Base-by-base conservation (phyloP, 768 basidiomycete species). In the Asterophora parasitica region DNA sequence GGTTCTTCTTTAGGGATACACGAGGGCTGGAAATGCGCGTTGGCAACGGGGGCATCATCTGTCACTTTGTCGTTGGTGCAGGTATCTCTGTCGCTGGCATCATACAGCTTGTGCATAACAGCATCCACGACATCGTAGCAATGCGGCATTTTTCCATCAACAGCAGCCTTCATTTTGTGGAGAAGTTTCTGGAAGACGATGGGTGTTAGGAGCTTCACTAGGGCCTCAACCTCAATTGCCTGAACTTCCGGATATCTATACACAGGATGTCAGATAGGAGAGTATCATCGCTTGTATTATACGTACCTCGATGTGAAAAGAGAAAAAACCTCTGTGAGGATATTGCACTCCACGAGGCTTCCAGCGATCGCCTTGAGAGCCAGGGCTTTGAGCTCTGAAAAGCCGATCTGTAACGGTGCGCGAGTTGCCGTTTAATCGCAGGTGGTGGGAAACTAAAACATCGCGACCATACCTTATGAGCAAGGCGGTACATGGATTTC, bases 401-500 rank as follows among this genome's bases (percentile, higher is more conserved):
- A 35, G 4, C 52, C 60, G 6, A 61, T 46, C 62, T 65, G 13
- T 7, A 12, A 23, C 23, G 23, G 6, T 23, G 33, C 7, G 23
- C 3, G 9, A 31, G 30, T n/a, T 12, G 5, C 36, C 23, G 4
- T 38, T 23, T 23, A 23, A 6, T 23, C 6, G 6, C 3, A 23
- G 23, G 23, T 23, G n/a, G n/a, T n/a, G n/a, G n/a, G n/a, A 23
- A 23, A 23, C 23, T 23, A 23, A 23, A 44, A 10, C 9, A 0
- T 12, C 26, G 16, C 0, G 43, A 23, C 3, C 54, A 26, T 26
- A 69, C 73, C 62, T 73, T 72, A 23, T 56, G 54, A 4, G 73
- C 71, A 9, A 74, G 57, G 11, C 69, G 65, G 48, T 71, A 74
- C 67, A 74, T 73, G 0, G 71, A 73, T 44, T 74, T 74, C 0